Evolutionary conservation across 2,329 filamentous ascomycete genomes (phyloP), one percentile per base, ranked within the genome.

Genomic region (Xylaria arbuscula): DNA sequence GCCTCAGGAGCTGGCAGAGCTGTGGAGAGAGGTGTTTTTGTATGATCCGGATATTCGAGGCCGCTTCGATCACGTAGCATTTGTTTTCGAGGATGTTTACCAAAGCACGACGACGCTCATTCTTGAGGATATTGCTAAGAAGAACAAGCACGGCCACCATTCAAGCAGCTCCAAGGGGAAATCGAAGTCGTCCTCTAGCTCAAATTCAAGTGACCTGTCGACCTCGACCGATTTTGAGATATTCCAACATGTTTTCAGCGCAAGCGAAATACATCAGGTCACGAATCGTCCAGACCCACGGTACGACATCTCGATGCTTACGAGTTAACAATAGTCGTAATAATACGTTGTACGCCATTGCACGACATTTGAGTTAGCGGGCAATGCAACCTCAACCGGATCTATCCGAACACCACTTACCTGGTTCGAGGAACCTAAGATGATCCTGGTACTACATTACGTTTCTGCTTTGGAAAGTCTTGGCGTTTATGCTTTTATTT

Each of bases 11-110:
- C 81, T 91, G 62, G 89, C 89, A 40, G 85, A 88, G 77, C 83
- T 91, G 58, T 92, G 89, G 89, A 84, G 88, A 54, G 89, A 92
- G 70, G 82, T 90, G 11, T 83, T 91, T 51, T 82, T 90, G 51
- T 88, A 87, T 76, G 88, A 90, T 69, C 84, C 87, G 0, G 88
- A 90, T 65, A 84, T 91, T 45, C 82, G 86, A 15, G 88, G 89
- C 19, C 86, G 88, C 66, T 89, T 92, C 74, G 78, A 83, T 61
- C 86, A 87, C 71, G 86, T 90, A 38, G 84, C 88, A 6, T 92
- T 92, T 75, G 86, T 88, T 13, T 90, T 92, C 70, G 88, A 90
- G 71, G 86, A 90, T 66, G 78, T 82, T 3, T 75, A 77, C 56
- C 85, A 87, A 76, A 87, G 83, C 78, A 88, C 86, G 0, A 78